Base-by-base conservation (phyloP, 306 rosid genomes). In the Cucurbita maxima region DNA sequence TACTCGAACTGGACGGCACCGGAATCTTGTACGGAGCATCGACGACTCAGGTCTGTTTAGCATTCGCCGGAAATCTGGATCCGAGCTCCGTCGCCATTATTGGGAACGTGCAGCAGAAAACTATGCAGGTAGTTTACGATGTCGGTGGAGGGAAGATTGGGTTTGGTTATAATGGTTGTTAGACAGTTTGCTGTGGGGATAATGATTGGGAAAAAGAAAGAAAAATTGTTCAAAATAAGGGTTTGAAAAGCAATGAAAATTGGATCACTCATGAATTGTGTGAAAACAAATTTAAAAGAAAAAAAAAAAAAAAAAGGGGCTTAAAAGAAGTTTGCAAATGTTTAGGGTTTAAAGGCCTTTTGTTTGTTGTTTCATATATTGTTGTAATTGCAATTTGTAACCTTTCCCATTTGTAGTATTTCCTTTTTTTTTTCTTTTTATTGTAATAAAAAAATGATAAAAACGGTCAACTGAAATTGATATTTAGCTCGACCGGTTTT, bases 91-190 rank as follows among this genome's bases (percentile, higher is more conserved):
- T 82, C 12, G 62, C 87, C 1, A 87, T 92, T 1, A 78, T 87
- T 2, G 97, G 97, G 38, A 92, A 89, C 74, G 88, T 86, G 41
- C 97, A 92, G 44, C 97, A 92, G 66, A 86, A 53, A 40, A 83
- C 86, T 10, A 6, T 86, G 14, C 75, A 85, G 45, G 91, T 91
- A 63, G 86, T 88, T 1, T 89, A 92, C 67, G 96, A 92, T 73
- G 78, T 86, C 50, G 89, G 80, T 10, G 83, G 79, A 41, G 84
- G 86, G 1, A 89, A 40, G 56, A 15, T 92, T 22, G 96, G 96
- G 51, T 89, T 92, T 77, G 87, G 79, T 10, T 15, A 71, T 19
- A 78, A 63, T 43, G 93, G 84, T 0, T 91, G 96, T 25, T 80
- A 44, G 75, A 20, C 19, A 54, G 19, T 18, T n/a, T 1, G 25